Conservation (phyloP, 2,329 filamentous ascomycete species). For the Neofusicoccum laricinum region DNA sequence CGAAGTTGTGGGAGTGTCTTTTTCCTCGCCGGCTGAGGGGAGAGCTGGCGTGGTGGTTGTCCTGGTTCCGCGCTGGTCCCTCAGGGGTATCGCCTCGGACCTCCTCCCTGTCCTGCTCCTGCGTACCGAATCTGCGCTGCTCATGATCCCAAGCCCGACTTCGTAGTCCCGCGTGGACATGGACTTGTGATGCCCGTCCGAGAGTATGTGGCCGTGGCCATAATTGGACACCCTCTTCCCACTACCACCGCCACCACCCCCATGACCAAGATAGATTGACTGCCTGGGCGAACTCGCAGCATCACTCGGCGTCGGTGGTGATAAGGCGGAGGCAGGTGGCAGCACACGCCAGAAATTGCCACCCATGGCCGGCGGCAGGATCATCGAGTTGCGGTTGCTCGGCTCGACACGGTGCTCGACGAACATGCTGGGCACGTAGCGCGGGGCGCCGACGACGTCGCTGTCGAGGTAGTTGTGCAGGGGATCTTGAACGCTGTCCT, state of each 20-base stretch:
- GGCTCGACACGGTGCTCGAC: slow-evolving; percentile 6
- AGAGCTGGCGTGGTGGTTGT: not conserved
- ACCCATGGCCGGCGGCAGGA: not conserved
- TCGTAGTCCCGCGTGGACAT: not conserved
- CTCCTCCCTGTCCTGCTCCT: not conserved
- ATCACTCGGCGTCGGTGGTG: not conserved
- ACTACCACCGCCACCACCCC: not conserved
- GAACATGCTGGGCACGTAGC: slow-evolving; percentile 14
- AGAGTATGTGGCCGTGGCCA: not conserved
- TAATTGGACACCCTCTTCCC: not conserved
- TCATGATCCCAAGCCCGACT: not conserved
- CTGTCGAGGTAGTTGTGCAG: slow-evolving; percentile 6
- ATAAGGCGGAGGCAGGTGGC: not conserved
- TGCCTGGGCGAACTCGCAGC: not conserved
- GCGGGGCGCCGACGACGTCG: not conserved
- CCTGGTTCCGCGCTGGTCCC: not conserved
- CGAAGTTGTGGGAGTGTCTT: too few relatives aligned
- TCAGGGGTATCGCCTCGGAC: not conserved
- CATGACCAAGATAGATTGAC: not conserved
- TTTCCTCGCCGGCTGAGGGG: not conserved
- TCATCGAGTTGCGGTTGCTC: slow-evolving; percentile 14
- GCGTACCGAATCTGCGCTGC: not conserved
- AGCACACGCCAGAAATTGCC: slow-evolving; percentile 6
- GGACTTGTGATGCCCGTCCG: not conserved
- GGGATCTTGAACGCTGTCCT: not conserved